Percentiles rank a stretch among this genome's conserved stretches.
phyloP scores from a whole-genome alignment of 1,284 basidiomycete genomes.

The Sporisorium exsertum region DNA sequence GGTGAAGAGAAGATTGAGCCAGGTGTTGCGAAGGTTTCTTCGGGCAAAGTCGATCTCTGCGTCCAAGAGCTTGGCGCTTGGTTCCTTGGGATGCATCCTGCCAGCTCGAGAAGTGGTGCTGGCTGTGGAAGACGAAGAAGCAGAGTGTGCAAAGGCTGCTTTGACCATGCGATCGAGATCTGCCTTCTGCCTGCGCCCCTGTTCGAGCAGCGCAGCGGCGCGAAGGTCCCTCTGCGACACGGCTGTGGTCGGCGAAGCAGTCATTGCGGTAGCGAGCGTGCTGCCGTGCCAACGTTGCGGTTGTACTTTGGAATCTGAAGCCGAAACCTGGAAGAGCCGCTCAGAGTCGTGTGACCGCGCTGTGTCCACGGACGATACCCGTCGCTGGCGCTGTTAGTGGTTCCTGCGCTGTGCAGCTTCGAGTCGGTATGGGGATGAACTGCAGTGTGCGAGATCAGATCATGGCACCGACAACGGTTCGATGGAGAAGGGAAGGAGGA shows the following conservation, averaged over 20 bases:
- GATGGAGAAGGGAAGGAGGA: background rate
- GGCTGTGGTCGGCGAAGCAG: conserved; percentile 22
- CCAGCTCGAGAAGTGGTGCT: conserved; percentile 34
- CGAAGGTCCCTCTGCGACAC: conserved; percentile 42
- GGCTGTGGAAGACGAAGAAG: conserved; percentile 17
- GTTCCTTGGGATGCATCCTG: conserved; percentile 30
- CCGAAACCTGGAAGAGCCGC: background rate
- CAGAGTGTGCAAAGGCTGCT: conserved; percentile 33
- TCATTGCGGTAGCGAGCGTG: conserved; percentile 3
- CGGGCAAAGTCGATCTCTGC: conserved; percentile 58
- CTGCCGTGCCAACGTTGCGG: background rate
- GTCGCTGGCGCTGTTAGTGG: conserved; percentile 16
- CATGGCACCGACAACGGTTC: conserved; percentile 5
- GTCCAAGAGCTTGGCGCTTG: conserved; percentile 38
- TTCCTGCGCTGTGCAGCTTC: conserved; percentile 1
- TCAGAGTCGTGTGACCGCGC: conserved; percentile 8
- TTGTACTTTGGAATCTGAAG: background rate
- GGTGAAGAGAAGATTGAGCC: conserved; percentile 63
- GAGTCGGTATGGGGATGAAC: background rate
- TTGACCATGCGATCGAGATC: conserved; percentile 50
- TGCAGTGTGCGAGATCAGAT: conserved; percentile 10
- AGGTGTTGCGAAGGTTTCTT: conserved; percentile 60
- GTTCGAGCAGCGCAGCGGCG: conserved; percentile 44
- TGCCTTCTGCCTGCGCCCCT: conserved; percentile 48
- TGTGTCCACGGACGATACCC: conserved; percentile 21